These are phyloP conservation scores for Exserohilum turcica DNA, from an alignment of 2,329 filamentous ascomycete species.

Conservation along the genomic window DNA sequence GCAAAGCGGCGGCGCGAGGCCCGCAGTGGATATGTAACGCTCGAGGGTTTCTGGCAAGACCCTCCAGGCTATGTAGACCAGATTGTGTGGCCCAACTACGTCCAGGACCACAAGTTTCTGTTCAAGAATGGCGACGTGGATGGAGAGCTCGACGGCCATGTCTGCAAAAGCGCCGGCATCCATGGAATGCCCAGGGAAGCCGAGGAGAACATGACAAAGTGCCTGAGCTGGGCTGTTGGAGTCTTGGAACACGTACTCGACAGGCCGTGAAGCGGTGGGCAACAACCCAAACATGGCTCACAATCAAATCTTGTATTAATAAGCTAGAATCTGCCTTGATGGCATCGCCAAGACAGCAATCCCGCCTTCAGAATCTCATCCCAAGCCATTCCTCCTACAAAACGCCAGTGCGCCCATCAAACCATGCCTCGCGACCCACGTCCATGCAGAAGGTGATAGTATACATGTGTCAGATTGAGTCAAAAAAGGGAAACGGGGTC, in stretches of 20 bases:
- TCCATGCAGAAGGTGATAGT: constrained; percentile 24
- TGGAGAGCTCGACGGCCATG: constrained; percentile 56
- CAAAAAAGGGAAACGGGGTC: background rate
- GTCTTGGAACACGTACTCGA: constrained; percentile 31
- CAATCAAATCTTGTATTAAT: constrained; percentile 12
- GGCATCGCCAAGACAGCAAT: background rate
- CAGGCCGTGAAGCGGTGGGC: constrained; percentile 2
- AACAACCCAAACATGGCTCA: background rate
- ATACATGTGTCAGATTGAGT: constrained; percentile 10
- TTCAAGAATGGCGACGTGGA: constrained; percentile 73
- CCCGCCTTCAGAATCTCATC: background rate
- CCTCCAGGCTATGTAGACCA: constrained; percentile 92
- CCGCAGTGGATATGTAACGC: constrained; percentile 76
- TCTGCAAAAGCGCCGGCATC: constrained; percentile 35
- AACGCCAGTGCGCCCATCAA: constrained; percentile 22
- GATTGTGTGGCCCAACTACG: constrained; percentile 96
- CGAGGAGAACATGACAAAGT: constrained; percentile 41
- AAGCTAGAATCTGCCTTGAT: constrained; percentile 1
- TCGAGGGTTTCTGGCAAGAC: constrained; percentile 90
- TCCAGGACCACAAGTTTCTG: constrained; percentile 77
- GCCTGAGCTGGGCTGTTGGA: constrained; percentile 39
- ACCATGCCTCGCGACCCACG: constrained; percentile 9
- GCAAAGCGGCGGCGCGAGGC: constrained; percentile 70
- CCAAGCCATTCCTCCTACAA: background rate
- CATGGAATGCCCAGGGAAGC: constrained; percentile 49